A percentile compares a stretch with the other conserved stretches of the same genome.
Evolutionary conservation across 2,329 filamentous ascomycete genomes (phyloP).

Genomic region (Alternaria alternata): DNA sequence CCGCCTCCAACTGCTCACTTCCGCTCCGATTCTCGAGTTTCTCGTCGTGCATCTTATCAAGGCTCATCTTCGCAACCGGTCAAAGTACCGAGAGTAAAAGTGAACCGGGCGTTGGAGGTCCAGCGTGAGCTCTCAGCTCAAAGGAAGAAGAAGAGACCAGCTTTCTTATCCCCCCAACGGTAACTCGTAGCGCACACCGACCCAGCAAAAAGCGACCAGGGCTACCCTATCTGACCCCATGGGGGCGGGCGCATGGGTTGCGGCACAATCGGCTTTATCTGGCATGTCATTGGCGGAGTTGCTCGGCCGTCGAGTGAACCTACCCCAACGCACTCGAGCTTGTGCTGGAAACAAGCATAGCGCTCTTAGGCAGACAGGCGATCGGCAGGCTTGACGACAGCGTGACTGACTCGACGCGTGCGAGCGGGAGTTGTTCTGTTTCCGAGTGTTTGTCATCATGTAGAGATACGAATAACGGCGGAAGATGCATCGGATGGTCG

Average conservation of each 20-base stretch:
- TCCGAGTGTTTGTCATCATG: neutral
- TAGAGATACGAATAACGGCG: neutral
- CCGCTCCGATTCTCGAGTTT: conserved; percentile 30
- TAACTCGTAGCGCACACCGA: neutral
- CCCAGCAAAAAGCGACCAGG: neutral
- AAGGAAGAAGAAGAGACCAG: neutral
- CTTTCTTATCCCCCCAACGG: neutral
- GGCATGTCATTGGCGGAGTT: neutral
- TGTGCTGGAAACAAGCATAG: conserved; percentile 5
- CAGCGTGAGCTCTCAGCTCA: neutral
- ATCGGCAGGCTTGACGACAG: conserved; percentile 4
- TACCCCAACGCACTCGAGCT: neutral
- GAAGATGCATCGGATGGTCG: neutral
- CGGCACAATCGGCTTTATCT: conserved; percentile 1
- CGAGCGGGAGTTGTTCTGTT: neutral
- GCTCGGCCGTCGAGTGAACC: neutral
- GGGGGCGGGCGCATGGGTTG: neutral
- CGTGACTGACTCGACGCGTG: neutral
- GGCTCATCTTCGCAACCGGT: conserved; percentile 7
- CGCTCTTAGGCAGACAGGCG: neutral
- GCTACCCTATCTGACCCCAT: conserved; percentile 1
- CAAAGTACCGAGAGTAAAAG: neutral
- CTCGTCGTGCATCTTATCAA: conserved; percentile 37
- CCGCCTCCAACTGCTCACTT: conserved; percentile 28
- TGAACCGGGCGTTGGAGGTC: neutral